Conservation (phyloP, 202 grass and related monocot genomes). For the Setaria italica region DNA sequence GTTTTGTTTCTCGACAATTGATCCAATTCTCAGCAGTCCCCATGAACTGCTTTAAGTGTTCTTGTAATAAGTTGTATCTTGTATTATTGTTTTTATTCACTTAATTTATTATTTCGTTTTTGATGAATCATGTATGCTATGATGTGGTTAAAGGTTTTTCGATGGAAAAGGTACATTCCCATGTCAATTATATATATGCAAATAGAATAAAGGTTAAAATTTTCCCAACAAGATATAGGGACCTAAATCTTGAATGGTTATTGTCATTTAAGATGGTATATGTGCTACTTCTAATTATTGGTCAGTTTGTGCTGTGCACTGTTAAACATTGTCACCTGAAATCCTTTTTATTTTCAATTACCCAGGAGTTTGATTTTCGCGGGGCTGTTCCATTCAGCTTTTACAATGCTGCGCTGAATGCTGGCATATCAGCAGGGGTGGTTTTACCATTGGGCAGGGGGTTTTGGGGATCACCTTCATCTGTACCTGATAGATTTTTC, state of each 20-base stretch:
- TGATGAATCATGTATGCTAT: conserved; percentile 20
- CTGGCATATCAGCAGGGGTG: conserved; percentile 68
- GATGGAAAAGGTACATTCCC: neutral
- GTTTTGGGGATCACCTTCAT: conserved; percentile 65
- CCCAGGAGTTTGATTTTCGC: conserved; percentile 80
- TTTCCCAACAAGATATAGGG: neutral
- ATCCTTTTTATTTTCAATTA: conserved; percentile 14
- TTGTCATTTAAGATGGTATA: conserved; percentile 10
- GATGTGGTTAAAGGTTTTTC: neutral
- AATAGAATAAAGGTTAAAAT: neutral
- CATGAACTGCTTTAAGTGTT: neutral
- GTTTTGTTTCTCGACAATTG: neutral
- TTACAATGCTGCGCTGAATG: conserved; percentile 76
- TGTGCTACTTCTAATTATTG: neutral
- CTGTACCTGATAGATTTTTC: conserved; percentile 74
- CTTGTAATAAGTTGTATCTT: conserved; percentile 12
- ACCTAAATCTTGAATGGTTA: neutral
- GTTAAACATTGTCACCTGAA: conserved; percentile 11
- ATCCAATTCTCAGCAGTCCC: neutral
- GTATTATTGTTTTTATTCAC: neutral
- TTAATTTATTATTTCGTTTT: neutral
- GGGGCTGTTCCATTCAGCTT: conserved; percentile 73
- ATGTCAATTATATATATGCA: conserved; percentile 2
- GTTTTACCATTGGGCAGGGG: conserved; percentile 64
- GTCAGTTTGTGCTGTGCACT: neutral